Evolutionary conservation across 441 rosid species (phyloP).

Genomic region (Biscutella auriculata): DNA sequence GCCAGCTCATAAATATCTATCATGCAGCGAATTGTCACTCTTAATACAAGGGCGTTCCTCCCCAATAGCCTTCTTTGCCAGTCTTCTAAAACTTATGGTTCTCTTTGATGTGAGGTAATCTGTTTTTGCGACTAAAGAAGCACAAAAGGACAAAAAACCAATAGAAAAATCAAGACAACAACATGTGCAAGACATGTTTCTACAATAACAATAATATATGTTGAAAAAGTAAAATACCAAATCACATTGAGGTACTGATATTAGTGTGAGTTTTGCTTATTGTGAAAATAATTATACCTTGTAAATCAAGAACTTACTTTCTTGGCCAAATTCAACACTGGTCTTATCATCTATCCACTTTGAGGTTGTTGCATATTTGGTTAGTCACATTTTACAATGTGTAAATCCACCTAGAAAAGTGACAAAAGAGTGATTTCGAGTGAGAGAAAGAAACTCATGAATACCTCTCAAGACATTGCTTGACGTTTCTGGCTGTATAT

Average conservation of each 20-base stretch:
- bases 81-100: slow-evolving; percentile 43
- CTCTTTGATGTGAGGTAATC: slow-evolving; percentile 54
- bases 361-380: slow-evolving; percentile 16
- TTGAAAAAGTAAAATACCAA: too few species aligned
- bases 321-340: slow-evolving; percentile 39
- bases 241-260: too few species aligned
- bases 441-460: not conserved
- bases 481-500: too few species aligned
- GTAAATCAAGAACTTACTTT: slow-evolving; percentile 17
- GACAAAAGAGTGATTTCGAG: too few species aligned
- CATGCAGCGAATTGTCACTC: slow-evolving; percentile 14
- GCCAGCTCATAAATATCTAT: too few species aligned
- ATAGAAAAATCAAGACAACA: not conserved
- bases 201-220: too few species aligned
- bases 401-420: not conserved
- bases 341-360: slow-evolving; percentile 54
- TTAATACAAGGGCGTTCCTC: slow-evolving; percentile 20
- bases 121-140: slow-evolving; percentile 40
- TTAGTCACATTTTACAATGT: not conserved
- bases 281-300: too few species aligned
- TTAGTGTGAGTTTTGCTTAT: too few species aligned
- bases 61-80: slow-evolving; percentile 24
- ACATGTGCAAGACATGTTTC: too few species aligned
- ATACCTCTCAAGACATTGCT: slow-evolving; percentile 63
- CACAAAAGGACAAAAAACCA: not conserved